Evolutionary conservation across 1,284 basidiomycete species (phyloP).

Genomic region (Fomitopsis betulina): DNA sequence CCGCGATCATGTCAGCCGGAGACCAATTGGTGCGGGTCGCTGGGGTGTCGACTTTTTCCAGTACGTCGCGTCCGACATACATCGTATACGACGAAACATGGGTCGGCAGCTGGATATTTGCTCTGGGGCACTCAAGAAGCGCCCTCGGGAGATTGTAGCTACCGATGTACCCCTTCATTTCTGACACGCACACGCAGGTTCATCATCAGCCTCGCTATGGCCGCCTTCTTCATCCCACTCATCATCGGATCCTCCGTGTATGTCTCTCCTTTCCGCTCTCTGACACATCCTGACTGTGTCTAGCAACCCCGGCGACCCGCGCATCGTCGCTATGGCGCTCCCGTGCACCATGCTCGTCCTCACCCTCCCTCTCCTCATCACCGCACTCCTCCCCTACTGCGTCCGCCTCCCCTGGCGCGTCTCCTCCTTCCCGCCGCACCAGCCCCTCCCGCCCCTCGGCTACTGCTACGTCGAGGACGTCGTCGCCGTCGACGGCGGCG

Average conservation of each 20-base stretch:
- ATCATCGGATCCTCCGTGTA: slow-evolving; percentile 30
- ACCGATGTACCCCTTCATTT: no score
- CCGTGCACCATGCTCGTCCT: slow-evolving; percentile 27
- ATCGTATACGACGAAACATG: no score
- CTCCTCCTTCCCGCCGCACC: slow-evolving; percentile 26
- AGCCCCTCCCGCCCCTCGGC: slow-evolving; percentile 26
- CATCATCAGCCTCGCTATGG: slow-evolving; percentile 22
- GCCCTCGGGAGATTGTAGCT: no score
- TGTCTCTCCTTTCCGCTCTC: slow-evolving; percentile 3
- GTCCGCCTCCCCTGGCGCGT: slow-evolving; percentile 28
- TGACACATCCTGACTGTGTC: neutral
- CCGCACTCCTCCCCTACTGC: slow-evolving; percentile 23
- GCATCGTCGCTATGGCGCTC: slow-evolving; percentile 28
- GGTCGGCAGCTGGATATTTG: no score
- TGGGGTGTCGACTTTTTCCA: slow-evolving; percentile 29
- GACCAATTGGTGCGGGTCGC: slow-evolving; percentile 26
- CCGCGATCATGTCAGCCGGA: slow-evolving; percentile 21
- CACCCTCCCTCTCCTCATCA: slow-evolving; percentile 26
- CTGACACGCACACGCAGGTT: slow-evolving; percentile 13
- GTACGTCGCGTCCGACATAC: slow-evolving; percentile 13
- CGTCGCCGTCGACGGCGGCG: slow-evolving; percentile 30
- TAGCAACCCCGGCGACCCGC: slow-evolving; percentile 23
- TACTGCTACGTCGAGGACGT: slow-evolving; percentile 30
- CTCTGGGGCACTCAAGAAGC: no score
- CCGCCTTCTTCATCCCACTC: slow-evolving; percentile 28